These are phyloP conservation scores for Xylaria venustula DNA, from an alignment of 495 filamentous ascomycete genomes.

Conservation along the genomic window DNA sequence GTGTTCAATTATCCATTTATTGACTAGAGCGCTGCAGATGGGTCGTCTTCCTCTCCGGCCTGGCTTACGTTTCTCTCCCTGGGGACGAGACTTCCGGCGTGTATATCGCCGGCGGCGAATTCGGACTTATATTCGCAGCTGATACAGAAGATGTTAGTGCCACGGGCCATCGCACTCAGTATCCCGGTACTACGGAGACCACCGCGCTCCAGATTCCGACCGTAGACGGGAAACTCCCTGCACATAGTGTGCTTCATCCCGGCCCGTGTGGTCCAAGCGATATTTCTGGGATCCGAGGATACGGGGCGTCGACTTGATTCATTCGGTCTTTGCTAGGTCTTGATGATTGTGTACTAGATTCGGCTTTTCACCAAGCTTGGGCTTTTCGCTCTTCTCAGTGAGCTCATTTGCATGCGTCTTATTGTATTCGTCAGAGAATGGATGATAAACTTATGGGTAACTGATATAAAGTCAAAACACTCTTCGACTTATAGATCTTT, in stretches of 20 bases:
- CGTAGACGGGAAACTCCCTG: conserved; percentile 34
- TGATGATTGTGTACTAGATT: not conserved
- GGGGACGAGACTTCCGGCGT: conserved; percentile 36
- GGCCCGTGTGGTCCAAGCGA: conserved; percentile 17
- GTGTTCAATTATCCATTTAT: not conserved
- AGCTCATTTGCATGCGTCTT: too few species aligned
- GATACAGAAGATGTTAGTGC: conserved; percentile 49
- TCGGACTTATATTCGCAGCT: conserved; percentile 49
- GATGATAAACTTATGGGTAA: too few species aligned
- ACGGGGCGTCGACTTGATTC: not conserved
- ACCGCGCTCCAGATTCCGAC: conserved; percentile 44
- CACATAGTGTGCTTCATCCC: conserved; percentile 38
- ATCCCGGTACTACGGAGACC: conserved; percentile 45
- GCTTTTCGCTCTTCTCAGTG: too few species aligned
- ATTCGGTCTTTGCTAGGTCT: not conserved
- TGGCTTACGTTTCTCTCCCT: conserved; percentile 51
- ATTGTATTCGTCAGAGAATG: too few species aligned
- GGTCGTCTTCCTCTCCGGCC: conserved; percentile 51
- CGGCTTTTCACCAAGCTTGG: not conserved
- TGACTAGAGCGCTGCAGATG: conserved; percentile 34
- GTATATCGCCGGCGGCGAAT: conserved; percentile 41
- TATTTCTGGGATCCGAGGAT: conserved; percentile 10
- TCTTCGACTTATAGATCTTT: too few species aligned
- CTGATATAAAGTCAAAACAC: too few species aligned
- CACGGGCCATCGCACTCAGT: conserved; percentile 48